phyloP scores from a whole-genome alignment of 257 asterid genomes.

The Jacaranda mimosifolia region DNA sequence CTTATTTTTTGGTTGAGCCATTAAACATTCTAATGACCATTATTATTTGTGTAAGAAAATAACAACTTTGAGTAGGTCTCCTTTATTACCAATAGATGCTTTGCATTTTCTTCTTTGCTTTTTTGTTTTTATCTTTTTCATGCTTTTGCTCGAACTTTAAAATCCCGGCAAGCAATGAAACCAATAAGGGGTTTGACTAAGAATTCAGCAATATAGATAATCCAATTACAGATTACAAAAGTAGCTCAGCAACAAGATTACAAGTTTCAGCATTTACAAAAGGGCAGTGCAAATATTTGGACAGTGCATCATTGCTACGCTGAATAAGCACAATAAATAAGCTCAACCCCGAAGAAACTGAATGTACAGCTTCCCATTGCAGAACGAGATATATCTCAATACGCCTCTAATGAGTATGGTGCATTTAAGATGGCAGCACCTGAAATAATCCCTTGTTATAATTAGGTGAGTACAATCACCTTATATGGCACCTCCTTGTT shows the following conservation, averaged over 20 bases:
- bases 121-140: not conserved
- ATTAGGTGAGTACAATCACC: slow-evolving; percentile 18
- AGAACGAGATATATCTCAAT: not conserved
- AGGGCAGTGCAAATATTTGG: not conserved
- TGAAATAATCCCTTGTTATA: slow-evolving; percentile 1
- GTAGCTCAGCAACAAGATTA: not conserved
- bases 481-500: slow-evolving; percentile 16
- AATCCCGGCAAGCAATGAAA: not conserved
- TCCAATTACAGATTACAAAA: slow-evolving; percentile 2
- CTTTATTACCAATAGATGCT: no score
- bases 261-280: not conserved
- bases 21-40: no score
- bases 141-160: not conserved
- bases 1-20: no score
- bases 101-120: not conserved
- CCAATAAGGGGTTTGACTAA: no score
- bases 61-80: no score
- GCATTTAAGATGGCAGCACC: slow-evolving; percentile 16
- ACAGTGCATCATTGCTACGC: slow-evolving; percentile 1
- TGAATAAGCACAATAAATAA: slow-evolving; percentile 15
- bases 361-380: not conserved
- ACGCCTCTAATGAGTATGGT: slow-evolving; percentile 11
- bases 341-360: not conserved
- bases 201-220: not conserved
- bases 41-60: no score